Conservation (phyloP, 1,284 basidiomycete genomes). For the Apiotrichum gracile region DNA sequence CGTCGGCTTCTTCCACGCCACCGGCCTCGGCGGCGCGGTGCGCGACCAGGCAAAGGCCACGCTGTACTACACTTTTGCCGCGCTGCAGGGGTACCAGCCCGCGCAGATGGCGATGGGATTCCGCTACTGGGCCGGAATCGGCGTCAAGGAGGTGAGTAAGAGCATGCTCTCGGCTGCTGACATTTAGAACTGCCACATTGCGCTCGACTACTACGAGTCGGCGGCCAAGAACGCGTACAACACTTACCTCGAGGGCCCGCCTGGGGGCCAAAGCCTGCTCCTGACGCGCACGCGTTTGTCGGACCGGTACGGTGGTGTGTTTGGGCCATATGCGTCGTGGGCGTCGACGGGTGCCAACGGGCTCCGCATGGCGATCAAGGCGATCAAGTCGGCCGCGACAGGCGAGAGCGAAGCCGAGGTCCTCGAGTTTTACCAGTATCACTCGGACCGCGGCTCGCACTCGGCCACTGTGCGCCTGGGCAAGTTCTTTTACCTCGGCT, state of each 20-base stretch:
- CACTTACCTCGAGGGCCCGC: constrained; percentile 74
- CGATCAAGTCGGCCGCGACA: constrained; percentile 68
- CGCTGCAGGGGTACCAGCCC: constrained; percentile 74
- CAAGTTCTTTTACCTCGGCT: constrained; percentile 89
- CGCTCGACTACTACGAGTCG: constrained; percentile 77
- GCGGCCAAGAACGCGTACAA: constrained; percentile 78
- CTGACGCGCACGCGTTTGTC: constrained; percentile 76
- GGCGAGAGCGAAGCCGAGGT: constrained; percentile 90
- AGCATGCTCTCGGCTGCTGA: neutral
- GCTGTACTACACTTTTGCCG: constrained; percentile 88
- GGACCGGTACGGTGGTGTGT: constrained; percentile 84
- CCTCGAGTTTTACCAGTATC: constrained; percentile 89
- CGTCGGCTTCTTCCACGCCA: constrained; percentile 79
- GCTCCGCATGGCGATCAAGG: constrained; percentile 69
- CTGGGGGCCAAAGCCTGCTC: constrained; percentile 81
- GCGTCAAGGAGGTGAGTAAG: constrained; percentile 59
- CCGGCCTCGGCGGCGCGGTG: constrained; percentile 64
- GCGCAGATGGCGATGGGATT: constrained; percentile 92
- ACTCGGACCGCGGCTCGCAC: constrained; percentile 79
- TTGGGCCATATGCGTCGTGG: constrained; percentile 75
- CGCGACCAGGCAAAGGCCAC: constrained; percentile 57
- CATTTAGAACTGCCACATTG: constrained; percentile 61
- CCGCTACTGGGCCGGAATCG: constrained; percentile 92
- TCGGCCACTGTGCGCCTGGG: constrained; percentile 81
- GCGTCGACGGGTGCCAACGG: constrained; percentile 62